phyloP scores from a whole-genome alignment of 768 basidiomycete species.

The Pholiota conissans region DNA sequence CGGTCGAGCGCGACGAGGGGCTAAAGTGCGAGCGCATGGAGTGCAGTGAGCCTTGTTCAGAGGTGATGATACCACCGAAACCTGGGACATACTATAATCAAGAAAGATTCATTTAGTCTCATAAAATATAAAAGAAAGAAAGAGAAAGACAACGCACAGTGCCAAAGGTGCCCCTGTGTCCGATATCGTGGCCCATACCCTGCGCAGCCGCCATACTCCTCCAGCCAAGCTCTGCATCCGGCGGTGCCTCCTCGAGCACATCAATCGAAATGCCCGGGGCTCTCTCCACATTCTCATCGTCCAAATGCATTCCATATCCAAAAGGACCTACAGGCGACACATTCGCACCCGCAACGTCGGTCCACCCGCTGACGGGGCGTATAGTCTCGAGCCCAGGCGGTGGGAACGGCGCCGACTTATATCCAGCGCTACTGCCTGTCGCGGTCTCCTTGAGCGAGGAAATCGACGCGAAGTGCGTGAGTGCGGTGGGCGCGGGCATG shows the following conservation, averaged over 20 bases:
- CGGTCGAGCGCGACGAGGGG: slow-evolving; percentile 48
- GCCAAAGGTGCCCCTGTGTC: slow-evolving; percentile 61
- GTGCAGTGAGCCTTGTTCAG: slow-evolving; percentile 66
- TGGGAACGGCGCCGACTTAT: slow-evolving; percentile 30
- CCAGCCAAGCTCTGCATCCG: slow-evolving; percentile 62
- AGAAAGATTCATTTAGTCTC: not conserved
- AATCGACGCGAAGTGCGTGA: slow-evolving; percentile 46
- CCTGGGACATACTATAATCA: slow-evolving; percentile 40
- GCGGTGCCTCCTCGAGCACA: slow-evolving; percentile 70
- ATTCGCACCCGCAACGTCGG: slow-evolving; percentile 13
- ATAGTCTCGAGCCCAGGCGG: slow-evolving; percentile 35
- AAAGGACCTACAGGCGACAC: not conserved
- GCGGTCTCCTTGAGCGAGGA: slow-evolving; percentile 35
- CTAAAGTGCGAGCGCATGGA: slow-evolving; percentile 60
- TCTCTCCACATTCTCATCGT: slow-evolving; percentile 24
- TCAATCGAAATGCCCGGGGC: slow-evolving; percentile 47
- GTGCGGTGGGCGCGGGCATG: slow-evolving; percentile 52
- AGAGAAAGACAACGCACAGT: slow-evolving; percentile 40
- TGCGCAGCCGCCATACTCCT: slow-evolving; percentile 46
- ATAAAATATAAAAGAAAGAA: not conserved
- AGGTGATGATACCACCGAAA: slow-evolving; percentile 36
- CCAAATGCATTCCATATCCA: slow-evolving; percentile 8
- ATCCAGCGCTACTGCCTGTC: slow-evolving; percentile 31
- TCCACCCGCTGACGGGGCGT: slow-evolving; percentile 33
- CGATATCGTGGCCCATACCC: slow-evolving; percentile 27